Percentiles rank a stretch among this genome's conserved stretches.
phyloP scores from a whole-genome alignment of 2,329 filamentous ascomycete species.

The Pseudocercospora vitis region DNA sequence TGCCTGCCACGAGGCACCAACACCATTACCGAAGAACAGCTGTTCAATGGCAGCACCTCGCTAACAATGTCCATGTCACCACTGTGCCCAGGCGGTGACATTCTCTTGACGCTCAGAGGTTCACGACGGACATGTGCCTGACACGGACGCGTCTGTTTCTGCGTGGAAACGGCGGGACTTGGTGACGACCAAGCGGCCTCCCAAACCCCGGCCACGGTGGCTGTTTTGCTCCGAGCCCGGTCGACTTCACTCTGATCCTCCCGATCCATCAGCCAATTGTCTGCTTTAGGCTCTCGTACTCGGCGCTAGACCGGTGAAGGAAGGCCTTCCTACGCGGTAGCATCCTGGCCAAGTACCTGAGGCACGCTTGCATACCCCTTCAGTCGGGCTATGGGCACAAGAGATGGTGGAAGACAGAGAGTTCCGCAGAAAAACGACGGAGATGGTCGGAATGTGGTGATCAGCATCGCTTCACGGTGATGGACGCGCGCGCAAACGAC shows the following conservation, averaged over 20 bases:
- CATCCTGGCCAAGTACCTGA: background rate
- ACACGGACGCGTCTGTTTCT: background rate
- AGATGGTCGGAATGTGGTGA: too few relatives aligned
- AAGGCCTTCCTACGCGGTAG: too few relatives aligned
- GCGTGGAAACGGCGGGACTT: background rate
- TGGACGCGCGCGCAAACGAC: too few relatives aligned
- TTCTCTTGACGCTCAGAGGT: background rate
- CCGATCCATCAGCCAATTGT: constrained; percentile 1
- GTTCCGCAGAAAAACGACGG: too few relatives aligned
- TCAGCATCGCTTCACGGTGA: too few relatives aligned
- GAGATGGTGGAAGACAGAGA: background rate
- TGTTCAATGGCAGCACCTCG: background rate
- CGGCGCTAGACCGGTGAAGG: constrained; percentile 3
- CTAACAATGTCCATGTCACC: background rate
- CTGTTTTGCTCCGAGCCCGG: background rate
- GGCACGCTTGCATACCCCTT: background rate
- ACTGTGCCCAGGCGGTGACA: background rate
- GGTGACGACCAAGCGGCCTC: background rate
- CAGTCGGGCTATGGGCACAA: background rate
- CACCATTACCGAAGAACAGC: too few relatives aligned
- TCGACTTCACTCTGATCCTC: background rate
- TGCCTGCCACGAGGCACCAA: too few relatives aligned
- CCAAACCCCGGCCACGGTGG: background rate
- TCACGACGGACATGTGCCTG: background rate
- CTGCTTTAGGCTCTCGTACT: constrained; percentile 3